phyloP scores from a whole-genome alignment of 768 basidiomycete genomes.

The Leccinum imitatum region DNA sequence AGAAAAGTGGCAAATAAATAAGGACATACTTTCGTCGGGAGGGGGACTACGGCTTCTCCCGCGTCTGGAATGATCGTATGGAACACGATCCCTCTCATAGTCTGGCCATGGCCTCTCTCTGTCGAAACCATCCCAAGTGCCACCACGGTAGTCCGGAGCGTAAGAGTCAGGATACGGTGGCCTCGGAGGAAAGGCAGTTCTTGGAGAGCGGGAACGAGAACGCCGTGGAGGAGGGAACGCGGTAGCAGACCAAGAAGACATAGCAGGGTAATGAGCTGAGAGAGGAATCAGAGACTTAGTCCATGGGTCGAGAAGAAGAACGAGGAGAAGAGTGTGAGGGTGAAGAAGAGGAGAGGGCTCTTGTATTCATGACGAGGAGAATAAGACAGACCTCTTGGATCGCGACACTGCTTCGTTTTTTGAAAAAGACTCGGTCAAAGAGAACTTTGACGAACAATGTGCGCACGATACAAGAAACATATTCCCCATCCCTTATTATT shows the following conservation, averaged over 20 bases:
- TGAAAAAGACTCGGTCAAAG: constrained; percentile 27
- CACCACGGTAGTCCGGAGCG: constrained; percentile 55
- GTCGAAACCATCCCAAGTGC: constrained; percentile 71
- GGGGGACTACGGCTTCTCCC: constrained; percentile 78
- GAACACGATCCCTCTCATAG: constrained; percentile 67
- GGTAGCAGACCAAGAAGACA: constrained; percentile 73
- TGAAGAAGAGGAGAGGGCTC: constrained; percentile 63
- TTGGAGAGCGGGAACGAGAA: constrained; percentile 80
- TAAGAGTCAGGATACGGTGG: constrained; percentile 59
- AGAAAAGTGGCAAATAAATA: not conserved
- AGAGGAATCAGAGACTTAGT: constrained; percentile 47
- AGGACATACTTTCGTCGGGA: constrained; percentile 58
- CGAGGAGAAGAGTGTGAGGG: constrained; percentile 55
- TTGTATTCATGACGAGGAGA: constrained; percentile 69
- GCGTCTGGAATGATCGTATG: constrained; percentile 67
- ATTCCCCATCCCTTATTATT: constrained; percentile 14
- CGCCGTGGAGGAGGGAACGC: constrained; percentile 74
- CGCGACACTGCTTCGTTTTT: constrained; percentile 44
- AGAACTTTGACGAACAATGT: constrained; percentile 39
- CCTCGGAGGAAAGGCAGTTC: constrained; percentile 40
- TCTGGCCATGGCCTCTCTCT: constrained; percentile 63
- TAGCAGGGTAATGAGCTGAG: constrained; percentile 46
- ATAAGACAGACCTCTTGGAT: constrained; percentile 86
- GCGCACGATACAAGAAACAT: constrained; percentile 61
- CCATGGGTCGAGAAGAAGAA: constrained; percentile 43